Evolutionary conservation across 2,329 filamentous ascomycete genomes (phyloP).

Genomic region (Trichoderma polysporum): DNA sequence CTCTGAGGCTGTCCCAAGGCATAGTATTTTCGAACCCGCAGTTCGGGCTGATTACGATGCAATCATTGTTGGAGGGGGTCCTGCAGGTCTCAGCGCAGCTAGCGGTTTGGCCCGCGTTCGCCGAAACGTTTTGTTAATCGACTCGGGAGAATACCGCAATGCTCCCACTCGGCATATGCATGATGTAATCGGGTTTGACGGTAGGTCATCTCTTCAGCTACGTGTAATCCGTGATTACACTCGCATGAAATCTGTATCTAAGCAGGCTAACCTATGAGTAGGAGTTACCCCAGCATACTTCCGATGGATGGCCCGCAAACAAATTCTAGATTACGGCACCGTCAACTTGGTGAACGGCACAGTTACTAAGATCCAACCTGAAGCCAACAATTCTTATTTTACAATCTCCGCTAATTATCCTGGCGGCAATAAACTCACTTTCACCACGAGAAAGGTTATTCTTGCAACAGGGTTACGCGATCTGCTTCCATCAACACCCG

Average conservation of each 20-base stretch:
- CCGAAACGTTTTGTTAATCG: slow-evolving; percentile 55
- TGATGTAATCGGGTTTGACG: slow-evolving; percentile 60
- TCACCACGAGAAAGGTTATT: slow-evolving; percentile 54
- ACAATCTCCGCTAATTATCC: slow-evolving; percentile 35
- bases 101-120: slow-evolving; percentile 60
- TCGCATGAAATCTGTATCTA: neutral
- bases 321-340: slow-evolving; percentile 52
- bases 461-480: slow-evolving; percentile 59
- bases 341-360: slow-evolving; percentile 52
- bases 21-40: neutral
- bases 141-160: slow-evolving; percentile 60
- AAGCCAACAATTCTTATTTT: slow-evolving; percentile 47
- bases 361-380: slow-evolving; percentile 44
- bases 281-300: slow-evolving; percentile 56
- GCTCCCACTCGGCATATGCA: slow-evolving; percentile 57
- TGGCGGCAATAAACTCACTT: slow-evolving; percentile 28
- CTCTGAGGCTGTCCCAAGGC: neutral
- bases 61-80: slow-evolving; percentile 58
- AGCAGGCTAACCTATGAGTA: slow-evolving; percentile 27
- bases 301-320: slow-evolving; percentile 52
- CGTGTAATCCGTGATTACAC: too few species aligned
- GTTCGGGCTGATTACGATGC: slow-evolving; percentile 47
- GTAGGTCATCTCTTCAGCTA: slow-evolving; percentile 35
- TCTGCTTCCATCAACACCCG: slow-evolving; percentile 54
- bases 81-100: slow-evolving; percentile 52